Base-by-base conservation (phyloP, 2,329 filamentous ascomycete genomes). In the Raffaelea albimanens region DNA sequence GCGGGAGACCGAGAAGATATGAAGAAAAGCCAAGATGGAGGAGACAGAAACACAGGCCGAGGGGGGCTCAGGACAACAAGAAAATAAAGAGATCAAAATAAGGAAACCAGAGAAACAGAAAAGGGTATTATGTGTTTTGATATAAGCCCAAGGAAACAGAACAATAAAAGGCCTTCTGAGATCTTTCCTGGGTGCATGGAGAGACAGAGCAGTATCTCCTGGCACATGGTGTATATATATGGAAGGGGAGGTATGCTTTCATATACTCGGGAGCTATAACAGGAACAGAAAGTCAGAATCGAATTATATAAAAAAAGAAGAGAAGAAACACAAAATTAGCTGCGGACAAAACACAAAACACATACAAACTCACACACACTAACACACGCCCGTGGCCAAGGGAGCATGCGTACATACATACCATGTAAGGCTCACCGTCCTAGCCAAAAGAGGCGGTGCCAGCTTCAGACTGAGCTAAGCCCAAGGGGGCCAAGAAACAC, bases 201-300 rank as follows among this genome's bases (percentile, higher is more conserved):
- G 23, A 43, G 22, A 36, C 18, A 34, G 33, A n/a, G 23, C 19
- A 39, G 21, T 48, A 51, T 45, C 50, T 52, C 51, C 49, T 49
- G 44, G 40, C 48, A 50, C 47, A 41, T 51, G 47, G 46, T 40
- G 49, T 51, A 54, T 51, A 50, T 47, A 46, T 51, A 48, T 40
- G 25, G 44, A 48, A 42, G 49, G 50, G 49, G 46, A 41, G 44
- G 21, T 48, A 29, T 29, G 31, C 49, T 52, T 55, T 57, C 54
- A 59, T 50, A 59, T 55, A 56, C 55, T 51, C 48, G 43, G 43
- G 46, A 36, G 36, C 23, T 46, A 46, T 45, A 34, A 46, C 23
- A 31, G 20, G 25, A 20, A 33, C 31, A 29, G 25, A 29, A 29
- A 7, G 21, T 14, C 9, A 22, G 47, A 29, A 44, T 21, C 20